Evolutionary conservation across 495 filamentous ascomycete genomes (phyloP).

Genomic region (Penicillium malachiteum): DNA sequence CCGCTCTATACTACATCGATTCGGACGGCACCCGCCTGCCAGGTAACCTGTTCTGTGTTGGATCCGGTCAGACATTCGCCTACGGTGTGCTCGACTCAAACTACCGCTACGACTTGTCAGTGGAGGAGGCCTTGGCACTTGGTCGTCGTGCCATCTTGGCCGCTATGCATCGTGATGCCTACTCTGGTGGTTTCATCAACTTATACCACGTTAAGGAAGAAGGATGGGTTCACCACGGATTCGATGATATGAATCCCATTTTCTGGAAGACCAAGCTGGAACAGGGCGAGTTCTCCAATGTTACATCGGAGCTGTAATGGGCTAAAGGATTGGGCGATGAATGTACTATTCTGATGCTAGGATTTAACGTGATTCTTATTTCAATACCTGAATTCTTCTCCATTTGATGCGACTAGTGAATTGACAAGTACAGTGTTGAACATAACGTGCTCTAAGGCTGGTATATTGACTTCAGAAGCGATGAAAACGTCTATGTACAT

Average conservation of each 20-base stretch:
- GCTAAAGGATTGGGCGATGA: conserved; percentile 8
- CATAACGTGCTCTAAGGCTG: no score
- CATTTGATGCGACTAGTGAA: conserved; percentile 44
- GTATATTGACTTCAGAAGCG: no score
- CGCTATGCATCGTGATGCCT: conserved; percentile 97
- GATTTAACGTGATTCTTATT: conserved; percentile 6
- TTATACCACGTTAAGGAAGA: conserved; percentile 97
- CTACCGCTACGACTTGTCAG: conserved; percentile 83
- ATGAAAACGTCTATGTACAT: no score
- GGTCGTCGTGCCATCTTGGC: conserved; percentile 89
- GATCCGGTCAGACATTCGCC: conserved; percentile 96
- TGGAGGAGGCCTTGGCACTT: conserved; percentile 84
- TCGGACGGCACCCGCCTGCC: conserved; percentile 90
- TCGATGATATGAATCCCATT: conserved; percentile 90
- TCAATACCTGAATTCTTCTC: neutral
- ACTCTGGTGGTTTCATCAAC: conserved; percentile 98
- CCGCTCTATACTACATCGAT: conserved; percentile 98
- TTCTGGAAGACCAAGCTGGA: conserved; percentile 99
- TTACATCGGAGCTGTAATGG: conserved; percentile 69
- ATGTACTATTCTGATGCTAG: conserved; percentile 26
- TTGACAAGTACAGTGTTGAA: no score
- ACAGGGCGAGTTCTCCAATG: conserved; percentile 97
- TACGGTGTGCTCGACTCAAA: conserved; percentile 97
- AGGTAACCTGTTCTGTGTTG: conserved; percentile 97
- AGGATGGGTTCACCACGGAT: conserved; percentile 98